Percentiles rank a stretch among this genome's conserved stretches.
phyloP scores from a whole-genome alignment of 1,139 yeast genomes.

The Kurtzmaniella natalensis region DNA sequence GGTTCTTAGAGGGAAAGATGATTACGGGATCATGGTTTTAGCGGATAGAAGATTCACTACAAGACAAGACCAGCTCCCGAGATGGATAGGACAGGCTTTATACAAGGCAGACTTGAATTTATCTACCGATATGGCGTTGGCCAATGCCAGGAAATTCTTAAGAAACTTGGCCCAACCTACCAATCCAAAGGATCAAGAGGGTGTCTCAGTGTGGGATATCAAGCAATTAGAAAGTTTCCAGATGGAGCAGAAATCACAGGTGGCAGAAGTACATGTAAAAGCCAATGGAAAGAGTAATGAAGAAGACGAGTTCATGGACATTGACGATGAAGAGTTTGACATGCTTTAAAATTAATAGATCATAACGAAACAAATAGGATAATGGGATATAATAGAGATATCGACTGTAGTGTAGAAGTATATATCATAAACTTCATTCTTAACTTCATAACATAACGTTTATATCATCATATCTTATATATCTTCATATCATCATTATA shows the following conservation, averaged over 20 bases:
- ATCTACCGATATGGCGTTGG: slow-evolving; percentile 97
- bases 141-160: slow-evolving; percentile 87
- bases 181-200: slow-evolving; percentile 87
- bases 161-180: slow-evolving; percentile 94
- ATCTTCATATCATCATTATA: too few species aligned
- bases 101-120: slow-evolving; percentile 87
- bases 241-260: slow-evolving; percentile 35
- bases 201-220: slow-evolving; percentile 88
- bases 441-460: too few species aligned
- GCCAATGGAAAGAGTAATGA: slow-evolving; percentile 13
- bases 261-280: slow-evolving; percentile 14
- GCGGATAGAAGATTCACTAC: slow-evolving; percentile 92
- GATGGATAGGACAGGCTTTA: slow-evolving; percentile 94
- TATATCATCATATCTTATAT: too few species aligned
- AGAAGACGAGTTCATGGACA: slow-evolving; percentile 39
- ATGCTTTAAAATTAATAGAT: slow-evolving; percentile 28
- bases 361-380: too few species aligned
- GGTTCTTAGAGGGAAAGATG: slow-evolving; percentile 95
- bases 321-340: slow-evolving; percentile 45
- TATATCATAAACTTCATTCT: too few species aligned
- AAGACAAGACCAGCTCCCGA: slow-evolving; percentile 84
- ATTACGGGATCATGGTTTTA: slow-evolving; percentile 96
- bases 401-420: too few species aligned
- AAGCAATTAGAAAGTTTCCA: slow-evolving; percentile 67
- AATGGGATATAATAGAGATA: too few species aligned